These are phyloP conservation scores for Clarireedia hainanense DNA, from an alignment of 2,329 filamentous ascomycete genomes.

Conservation along the genomic window DNA sequence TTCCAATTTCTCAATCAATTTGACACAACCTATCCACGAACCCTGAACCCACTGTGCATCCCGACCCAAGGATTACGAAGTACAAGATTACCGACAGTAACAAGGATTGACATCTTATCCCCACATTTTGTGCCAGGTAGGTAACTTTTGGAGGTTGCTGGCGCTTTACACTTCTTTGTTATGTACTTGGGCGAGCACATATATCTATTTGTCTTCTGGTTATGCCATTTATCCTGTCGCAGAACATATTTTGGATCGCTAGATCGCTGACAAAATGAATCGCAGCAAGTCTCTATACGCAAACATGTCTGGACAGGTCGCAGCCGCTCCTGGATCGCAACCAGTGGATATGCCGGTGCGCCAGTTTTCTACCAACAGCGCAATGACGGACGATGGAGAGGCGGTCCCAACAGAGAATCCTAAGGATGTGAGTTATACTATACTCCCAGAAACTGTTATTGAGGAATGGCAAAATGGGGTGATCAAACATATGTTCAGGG, in stretches of 20 bases:
- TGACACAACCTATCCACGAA: too few species aligned
- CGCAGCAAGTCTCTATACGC: constrained; percentile 16
- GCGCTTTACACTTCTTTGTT: neutral
- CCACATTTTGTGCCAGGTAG: neutral
- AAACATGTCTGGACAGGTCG: constrained; percentile 20
- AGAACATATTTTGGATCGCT: neutral
- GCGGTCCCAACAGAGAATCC: constrained; percentile 26
- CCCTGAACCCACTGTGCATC: too few species aligned
- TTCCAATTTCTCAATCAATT: too few species aligned
- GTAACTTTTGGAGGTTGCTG: neutral
- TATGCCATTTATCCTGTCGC: neutral
- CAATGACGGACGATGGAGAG: constrained; percentile 25
- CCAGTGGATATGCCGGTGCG: constrained; percentile 23
- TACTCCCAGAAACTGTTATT: constrained; percentile 6
- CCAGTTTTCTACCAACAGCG: constrained; percentile 20
- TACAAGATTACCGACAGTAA: neutral
- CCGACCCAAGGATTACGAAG: too few species aligned
- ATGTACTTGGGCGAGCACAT: too few species aligned
- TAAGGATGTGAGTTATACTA: constrained; percentile 23
- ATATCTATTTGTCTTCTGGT: too few species aligned
- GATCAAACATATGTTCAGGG: neutral
- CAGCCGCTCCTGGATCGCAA: constrained; percentile 21
- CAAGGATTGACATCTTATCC: neutral
- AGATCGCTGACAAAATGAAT: constrained; percentile 12
- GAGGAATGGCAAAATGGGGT: too few species aligned